These are phyloP conservation scores for Cladophialophora chaetospira DNA, from an alignment of 2,329 filamentous ascomycete species.

Conservation along the genomic window DNA sequence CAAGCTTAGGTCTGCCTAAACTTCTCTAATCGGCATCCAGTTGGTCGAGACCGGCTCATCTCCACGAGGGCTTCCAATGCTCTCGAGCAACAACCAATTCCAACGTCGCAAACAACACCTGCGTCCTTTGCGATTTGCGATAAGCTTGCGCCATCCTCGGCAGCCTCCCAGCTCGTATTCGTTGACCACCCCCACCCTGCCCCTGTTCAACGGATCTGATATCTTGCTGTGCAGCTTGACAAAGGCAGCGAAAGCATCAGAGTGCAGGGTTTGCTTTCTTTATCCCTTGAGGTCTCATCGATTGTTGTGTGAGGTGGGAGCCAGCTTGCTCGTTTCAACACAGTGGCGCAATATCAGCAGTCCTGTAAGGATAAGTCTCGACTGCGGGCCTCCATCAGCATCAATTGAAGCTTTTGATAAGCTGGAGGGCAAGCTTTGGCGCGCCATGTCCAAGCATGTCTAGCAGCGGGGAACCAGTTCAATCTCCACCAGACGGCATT, in stretches of 20 bases:
- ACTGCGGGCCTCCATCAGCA: background rate
- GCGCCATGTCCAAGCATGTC: background rate
- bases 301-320: too few species aligned
- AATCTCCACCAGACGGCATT: background rate
- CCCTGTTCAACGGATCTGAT: background rate
- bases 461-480: background rate
- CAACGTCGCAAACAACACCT: background rate
- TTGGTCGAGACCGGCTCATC: background rate
- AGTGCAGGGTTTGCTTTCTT: too few species aligned
- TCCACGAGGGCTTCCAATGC: background rate
- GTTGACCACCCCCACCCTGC: background rate
- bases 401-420: background rate
- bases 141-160: background rate
- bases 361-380: background rate
- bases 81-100: background rate
- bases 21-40: background rate
- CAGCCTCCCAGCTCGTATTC: background rate
- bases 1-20: background rate
- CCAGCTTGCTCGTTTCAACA: too few species aligned
- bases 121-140: background rate
- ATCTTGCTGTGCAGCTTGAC: too few species aligned
- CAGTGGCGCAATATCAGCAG: too few species aligned
- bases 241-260: too few species aligned
- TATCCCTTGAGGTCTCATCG: too few species aligned
- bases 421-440: background rate